Base-by-base conservation (phyloP, 257 asterid genomes). In the Henckelia pumila region DNA sequence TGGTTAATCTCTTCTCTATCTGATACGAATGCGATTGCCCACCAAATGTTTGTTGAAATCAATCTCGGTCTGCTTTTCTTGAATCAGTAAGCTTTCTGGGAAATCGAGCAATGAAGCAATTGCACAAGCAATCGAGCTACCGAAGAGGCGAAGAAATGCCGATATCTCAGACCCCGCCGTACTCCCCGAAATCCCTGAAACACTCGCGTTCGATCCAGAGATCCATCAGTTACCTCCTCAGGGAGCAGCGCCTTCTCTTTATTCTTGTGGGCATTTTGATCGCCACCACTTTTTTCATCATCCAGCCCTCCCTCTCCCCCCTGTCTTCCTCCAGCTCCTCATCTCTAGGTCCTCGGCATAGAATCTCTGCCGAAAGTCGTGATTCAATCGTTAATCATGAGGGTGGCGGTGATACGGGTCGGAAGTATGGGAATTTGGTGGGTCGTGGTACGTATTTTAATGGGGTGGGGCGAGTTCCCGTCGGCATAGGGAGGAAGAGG, bases 221-320 rank as follows among this genome's bases (percentile, higher is more conserved):
- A 84, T 85, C 98, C 77, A 71, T 91, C 76, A 82, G 40, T 70
- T 91, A 89, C 76, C 78, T 91, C 73, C 87, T 89, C 74, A 85
- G 64, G 65, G 98, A 91, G 77, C 98, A 91, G 80, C 80, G 98
- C 6, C 90, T 91, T 7, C 76, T 91, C 59, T 91, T 91, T 80
- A 82, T 91, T 71, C 80, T 91, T 53, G 76, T 91, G 24, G 96
- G 98, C 2, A 81, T 87, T 28, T 61, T 91, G 21, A 87, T 87
- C 81, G 96, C 92, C 47, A 83, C 98, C 35, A 78, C 94, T 0
- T 89, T 89, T 76, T 91, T 91, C 89, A 63, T 89, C 70, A 59
- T 85, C 66, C 88, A 78, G 68, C 98, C 98, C 8, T 72, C 84
- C 1, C 77, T 89, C 56, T 83, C 87, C 11, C 59, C 21, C 66